These are phyloP conservation scores for Claviceps paspali DNA, from an alignment of 2,329 filamentous ascomycete genomes.

Conservation along the genomic window DNA sequence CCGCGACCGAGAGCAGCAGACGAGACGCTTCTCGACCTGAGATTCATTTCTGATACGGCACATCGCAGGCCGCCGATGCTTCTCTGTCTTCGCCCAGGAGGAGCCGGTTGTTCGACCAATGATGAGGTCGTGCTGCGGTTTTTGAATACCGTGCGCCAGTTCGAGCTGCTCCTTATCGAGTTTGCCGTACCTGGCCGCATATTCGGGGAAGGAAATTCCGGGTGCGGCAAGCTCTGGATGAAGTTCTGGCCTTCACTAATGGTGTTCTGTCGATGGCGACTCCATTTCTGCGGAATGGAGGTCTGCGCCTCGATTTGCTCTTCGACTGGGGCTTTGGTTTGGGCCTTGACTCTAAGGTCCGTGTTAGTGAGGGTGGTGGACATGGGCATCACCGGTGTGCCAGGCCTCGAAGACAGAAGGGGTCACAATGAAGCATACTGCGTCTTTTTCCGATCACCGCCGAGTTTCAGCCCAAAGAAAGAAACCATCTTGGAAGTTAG, in stretches of 20 bases:
- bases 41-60: conserved; percentile 23
- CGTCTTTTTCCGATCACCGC: conserved; percentile 42
- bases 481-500: conserved; percentile 33
- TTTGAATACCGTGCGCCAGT: conserved; percentile 20
- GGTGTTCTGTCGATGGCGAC: conserved; percentile 18
- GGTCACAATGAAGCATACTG: conserved; percentile 17
- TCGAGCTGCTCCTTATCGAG: conserved; percentile 15
- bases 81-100: conserved; percentile 14
- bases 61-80: conserved; percentile 16
- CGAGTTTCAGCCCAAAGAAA: conserved; percentile 42
- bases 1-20: conserved; percentile 18
- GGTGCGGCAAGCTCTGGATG: conserved; percentile 20
- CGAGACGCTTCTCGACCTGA: conserved; percentile 16
- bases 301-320: conserved; percentile 5
- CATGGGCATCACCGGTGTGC: neutral
- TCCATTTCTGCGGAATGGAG: conserved; percentile 15
- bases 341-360: conserved; percentile 4
- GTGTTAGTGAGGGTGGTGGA: neutral
- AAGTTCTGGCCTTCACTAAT: conserved; percentile 22
- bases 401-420: neutral
- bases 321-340: conserved; percentile 5
- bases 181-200: conserved; percentile 26
- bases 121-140: conserved; percentile 25
- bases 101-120: conserved; percentile 29
- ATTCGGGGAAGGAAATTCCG: conserved; percentile 12